Percentiles rank a stretch among this genome's conserved stretches.
Evolutionary conservation across 2,329 filamentous ascomycete species (phyloP).

Genomic region (Sordariomycetes sp.): DNA sequence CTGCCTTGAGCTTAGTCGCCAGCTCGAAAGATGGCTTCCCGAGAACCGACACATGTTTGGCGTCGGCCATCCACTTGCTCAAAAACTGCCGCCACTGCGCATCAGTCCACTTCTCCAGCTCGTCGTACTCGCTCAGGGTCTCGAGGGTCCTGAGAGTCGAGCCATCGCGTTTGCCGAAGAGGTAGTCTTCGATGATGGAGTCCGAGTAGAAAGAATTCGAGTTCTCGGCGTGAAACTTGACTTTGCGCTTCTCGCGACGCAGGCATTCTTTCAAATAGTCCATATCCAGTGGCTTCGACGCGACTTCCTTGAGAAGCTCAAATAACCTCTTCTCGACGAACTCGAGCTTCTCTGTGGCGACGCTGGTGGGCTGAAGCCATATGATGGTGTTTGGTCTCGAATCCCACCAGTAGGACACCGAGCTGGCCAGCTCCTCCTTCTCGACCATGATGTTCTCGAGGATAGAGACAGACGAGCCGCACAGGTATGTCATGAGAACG

Average conservation of each 20-base stretch:
- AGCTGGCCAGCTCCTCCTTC: constrained; percentile 83
- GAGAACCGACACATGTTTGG: constrained; percentile 78
- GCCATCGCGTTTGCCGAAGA: constrained; percentile 82
- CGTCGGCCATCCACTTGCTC: constrained; percentile 75
- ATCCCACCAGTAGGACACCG: constrained; percentile 71
- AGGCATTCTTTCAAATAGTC: constrained; percentile 84
- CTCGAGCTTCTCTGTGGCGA: constrained; percentile 76
- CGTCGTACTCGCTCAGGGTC: constrained; percentile 51
- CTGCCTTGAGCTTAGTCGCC: constrained; percentile 69
- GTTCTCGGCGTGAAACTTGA: constrained; percentile 76
- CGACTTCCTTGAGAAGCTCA: constrained; percentile 72
- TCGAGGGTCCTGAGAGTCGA: constrained; percentile 58
- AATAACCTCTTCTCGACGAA: constrained; percentile 81
- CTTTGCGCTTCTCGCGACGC: constrained; percentile 67
- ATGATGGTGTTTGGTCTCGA: constrained; percentile 74
- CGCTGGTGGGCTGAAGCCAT: constrained; percentile 76
- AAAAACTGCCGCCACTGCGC: constrained; percentile 76
- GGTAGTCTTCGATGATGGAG: constrained; percentile 83
- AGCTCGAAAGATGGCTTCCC: constrained; percentile 77
- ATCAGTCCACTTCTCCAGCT: constrained; percentile 71
- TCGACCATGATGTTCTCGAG: constrained; percentile 90
- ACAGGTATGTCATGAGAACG: constrained; percentile 76
- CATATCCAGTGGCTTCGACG: constrained; percentile 77
- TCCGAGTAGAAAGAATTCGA: constrained; percentile 74
- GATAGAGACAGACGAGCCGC: constrained; percentile 85